Percentiles rank a stretch among this genome's conserved stretches.
Conservation (phyloP, 345 rosid species). For the Zanthoxylum bungeanum region DNA sequence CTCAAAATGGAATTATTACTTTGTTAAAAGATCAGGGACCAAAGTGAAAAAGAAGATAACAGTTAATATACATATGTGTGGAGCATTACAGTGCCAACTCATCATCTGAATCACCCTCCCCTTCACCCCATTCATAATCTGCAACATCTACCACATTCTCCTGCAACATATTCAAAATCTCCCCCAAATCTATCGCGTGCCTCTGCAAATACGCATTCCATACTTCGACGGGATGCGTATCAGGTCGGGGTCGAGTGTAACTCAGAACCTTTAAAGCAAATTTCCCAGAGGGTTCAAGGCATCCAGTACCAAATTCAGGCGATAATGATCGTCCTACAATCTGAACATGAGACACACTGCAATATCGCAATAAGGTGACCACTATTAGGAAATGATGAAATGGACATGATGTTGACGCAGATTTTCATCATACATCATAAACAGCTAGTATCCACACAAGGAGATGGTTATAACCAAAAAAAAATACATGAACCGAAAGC, state of each 20-base stretch:
- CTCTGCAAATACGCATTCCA: constrained; percentile 15
- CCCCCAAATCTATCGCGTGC: constrained; percentile 38
- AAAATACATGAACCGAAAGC: no score
- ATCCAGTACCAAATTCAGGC: constrained; percentile 44
- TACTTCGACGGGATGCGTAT: no score
- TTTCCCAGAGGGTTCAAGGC: constrained; percentile 43
- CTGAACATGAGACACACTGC: constrained; percentile 71
- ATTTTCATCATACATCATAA: background rate
- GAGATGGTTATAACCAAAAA: no score
- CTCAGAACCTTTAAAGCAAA: constrained; percentile 48
- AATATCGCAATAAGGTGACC: constrained; percentile 19
- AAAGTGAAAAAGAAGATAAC: background rate
- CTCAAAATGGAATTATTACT: background rate
- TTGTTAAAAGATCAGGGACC: background rate
- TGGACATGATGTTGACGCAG: background rate
- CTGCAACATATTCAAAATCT: constrained; percentile 41
- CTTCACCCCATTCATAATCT: constrained; percentile 43
- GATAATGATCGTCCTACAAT: constrained; percentile 60
- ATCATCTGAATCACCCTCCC: constrained; percentile 44
- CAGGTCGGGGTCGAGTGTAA: constrained; percentile 33
- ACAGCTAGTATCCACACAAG: background rate
- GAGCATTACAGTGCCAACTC: constrained; percentile 15
- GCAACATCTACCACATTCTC: constrained; percentile 36
- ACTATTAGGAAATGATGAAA: background rate
- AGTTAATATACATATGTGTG: background rate